Base-by-base conservation (phyloP, 2,329 filamentous ascomycete species). In the Ophiostoma quercus region DNA sequence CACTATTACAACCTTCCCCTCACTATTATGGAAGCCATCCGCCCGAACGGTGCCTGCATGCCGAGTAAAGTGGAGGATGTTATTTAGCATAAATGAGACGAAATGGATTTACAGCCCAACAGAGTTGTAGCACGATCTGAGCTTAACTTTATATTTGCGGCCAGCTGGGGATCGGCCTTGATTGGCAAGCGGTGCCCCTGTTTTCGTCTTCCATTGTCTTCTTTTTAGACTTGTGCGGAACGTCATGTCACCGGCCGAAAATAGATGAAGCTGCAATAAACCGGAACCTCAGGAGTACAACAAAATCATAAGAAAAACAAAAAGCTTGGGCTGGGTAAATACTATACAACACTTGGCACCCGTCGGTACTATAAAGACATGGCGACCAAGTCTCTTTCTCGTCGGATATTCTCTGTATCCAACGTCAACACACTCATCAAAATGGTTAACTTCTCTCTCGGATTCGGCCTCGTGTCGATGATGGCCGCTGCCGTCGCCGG, bases 401-500 rank as follows among this genome's bases (percentile, higher is more conserved):
- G 43, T 16, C 43, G 6, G 16, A 5, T 47, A 19, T 47, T 16
- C 2, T 47, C 43, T 7, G 43, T 47, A n/a, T 47, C 16, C 43
- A 7, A 47, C 19, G 19, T 47, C 16, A 1, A 47, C 19, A n/a
- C 43, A 47, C 43, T 37, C 3, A 63, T 8, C 39, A 32, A 69
- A 2, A 47, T 47, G 8, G 67, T 69, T 34, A 66, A 47, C 32
- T 32, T 67, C 43, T 34, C 69, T 54, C 51, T 66, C 19, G 57
- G 39, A 41, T 12, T 68, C 57, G 69, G 69, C 41, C 57, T 68
- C 25, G 47, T 68, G 60, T 60, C 69, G 62, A 62, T 43, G 29
- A 74, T 78, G 47, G 74, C 74, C 66, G 70, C 75, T 22, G 29
- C 76, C 60, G 76, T 73, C 73, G 75, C 70, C 60, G 60, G 67